phyloP scores from a whole-genome alignment of 2,329 filamentous ascomycete species.

The Polytolypa hystricis region DNA sequence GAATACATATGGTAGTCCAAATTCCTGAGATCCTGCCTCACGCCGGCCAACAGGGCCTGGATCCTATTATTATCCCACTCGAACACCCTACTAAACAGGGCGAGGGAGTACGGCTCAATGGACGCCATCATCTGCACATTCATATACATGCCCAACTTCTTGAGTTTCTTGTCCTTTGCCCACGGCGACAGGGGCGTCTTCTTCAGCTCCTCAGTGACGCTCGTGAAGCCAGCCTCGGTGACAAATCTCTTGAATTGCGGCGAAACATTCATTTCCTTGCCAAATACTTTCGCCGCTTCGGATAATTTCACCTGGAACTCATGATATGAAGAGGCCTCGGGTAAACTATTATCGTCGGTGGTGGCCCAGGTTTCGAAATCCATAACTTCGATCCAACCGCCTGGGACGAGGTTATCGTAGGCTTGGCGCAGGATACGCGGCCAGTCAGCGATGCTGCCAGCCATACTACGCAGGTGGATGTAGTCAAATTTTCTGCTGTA shows the following conservation, averaged over 20 bases:
- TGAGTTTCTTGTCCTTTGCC: slow-evolving; percentile 11
- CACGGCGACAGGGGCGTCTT: slow-evolving; percentile 35
- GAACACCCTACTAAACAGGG: slow-evolving; percentile 17
- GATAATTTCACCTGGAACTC: slow-evolving; percentile 13
- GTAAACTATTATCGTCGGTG: slow-evolving; percentile 19
- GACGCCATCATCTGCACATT: slow-evolving; percentile 15
- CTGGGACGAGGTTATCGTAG: slow-evolving; percentile 17
- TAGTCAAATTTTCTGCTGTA: slow-evolving; percentile 29
- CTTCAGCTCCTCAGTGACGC: slow-evolving; percentile 30
- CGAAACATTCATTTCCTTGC: slow-evolving; percentile 19
- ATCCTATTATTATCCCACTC: slow-evolving; percentile 14
- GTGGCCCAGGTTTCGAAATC: slow-evolving; percentile 22
- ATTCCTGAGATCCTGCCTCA: slow-evolving; percentile 7
- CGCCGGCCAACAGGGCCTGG: slow-evolving; percentile 5
- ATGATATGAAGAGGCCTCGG: slow-evolving; percentile 12
- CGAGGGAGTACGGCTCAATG: slow-evolving; percentile 17
- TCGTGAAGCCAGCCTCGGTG: slow-evolving; percentile 40
- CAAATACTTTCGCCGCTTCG: slow-evolving; percentile 15
- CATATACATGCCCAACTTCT: slow-evolving; percentile 13
- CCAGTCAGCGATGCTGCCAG: slow-evolving; percentile 26
- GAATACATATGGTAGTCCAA: slow-evolving; percentile 7
- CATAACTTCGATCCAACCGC: slow-evolving; percentile 21
- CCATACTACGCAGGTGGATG: slow-evolving; percentile 28
- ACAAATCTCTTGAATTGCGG: slow-evolving; percentile 30
- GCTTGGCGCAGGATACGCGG: slow-evolving; percentile 16